phyloP scores from a whole-genome alignment of 192 early-diverging fungal species.

The Coemansia sp. region DNA sequence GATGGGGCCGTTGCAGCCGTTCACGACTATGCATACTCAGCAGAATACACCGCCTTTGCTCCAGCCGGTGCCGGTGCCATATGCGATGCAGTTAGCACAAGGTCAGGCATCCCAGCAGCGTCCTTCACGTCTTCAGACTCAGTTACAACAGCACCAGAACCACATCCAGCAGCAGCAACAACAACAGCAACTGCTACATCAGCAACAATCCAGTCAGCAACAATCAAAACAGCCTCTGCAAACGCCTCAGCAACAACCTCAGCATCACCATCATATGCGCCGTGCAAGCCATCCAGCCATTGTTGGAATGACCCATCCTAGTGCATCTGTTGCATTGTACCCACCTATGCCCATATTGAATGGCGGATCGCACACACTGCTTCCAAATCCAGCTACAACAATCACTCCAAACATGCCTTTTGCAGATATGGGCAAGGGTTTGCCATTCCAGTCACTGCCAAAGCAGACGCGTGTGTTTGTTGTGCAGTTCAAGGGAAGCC shows the following conservation, averaged over 20 bases:
- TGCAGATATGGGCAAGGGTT: constrained; percentile 53
- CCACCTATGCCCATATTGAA: constrained; percentile 14
- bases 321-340: constrained; percentile 8
- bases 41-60: constrained; percentile 5
- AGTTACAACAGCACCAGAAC: constrained; percentile 6
- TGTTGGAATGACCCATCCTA: constrained; percentile 13
- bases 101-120: constrained; percentile 1
- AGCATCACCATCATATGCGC: constrained; percentile 27
- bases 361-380: constrained; percentile 22
- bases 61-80: constrained; percentile 15
- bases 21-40: constrained; percentile 15
- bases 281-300: constrained; percentile 39
- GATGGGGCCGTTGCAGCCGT: not conserved
- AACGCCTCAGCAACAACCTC: not conserved
- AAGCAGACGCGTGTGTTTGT: constrained; percentile 46
- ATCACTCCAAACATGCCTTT: constrained; percentile 54
- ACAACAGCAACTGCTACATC: constrained; percentile 5
- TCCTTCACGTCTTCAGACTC: constrained; percentile 4
- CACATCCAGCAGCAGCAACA: constrained; percentile 5
- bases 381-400: constrained; percentile 49
- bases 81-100: not conserved
- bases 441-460: constrained; percentile 36
- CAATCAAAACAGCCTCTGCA: constrained; percentile 5
- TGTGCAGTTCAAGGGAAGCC: constrained; percentile 49
- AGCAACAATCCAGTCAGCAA: constrained; percentile 4